These are phyloP conservation scores for Trichoderma sp. DNA, from an alignment of 2,329 filamentous ascomycete genomes.

Conservation along the genomic window DNA sequence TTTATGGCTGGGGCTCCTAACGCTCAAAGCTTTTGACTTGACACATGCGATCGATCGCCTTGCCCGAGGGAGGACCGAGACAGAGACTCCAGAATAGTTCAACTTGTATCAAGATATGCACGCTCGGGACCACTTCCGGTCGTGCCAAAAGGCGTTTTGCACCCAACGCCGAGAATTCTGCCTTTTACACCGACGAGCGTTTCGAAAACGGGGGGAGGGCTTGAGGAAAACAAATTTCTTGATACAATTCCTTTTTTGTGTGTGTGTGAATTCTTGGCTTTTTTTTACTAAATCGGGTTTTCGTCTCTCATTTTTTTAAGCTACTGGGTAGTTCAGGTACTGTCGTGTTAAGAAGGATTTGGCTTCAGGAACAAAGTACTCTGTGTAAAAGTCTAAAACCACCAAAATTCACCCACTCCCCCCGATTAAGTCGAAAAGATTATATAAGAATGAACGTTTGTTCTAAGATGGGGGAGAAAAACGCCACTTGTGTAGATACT, in stretches of 20 bases:
- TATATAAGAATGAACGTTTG: background rate
- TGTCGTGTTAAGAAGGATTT: background rate
- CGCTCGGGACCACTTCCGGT: background rate
- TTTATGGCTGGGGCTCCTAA: background rate
- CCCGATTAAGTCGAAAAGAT: background rate
- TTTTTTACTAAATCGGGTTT: background rate
- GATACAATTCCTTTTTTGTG: background rate
- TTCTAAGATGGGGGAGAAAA: too few species aligned
- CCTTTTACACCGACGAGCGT: background rate
- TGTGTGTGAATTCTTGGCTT: background rate
- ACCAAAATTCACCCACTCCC: background rate
- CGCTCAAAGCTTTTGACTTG: background rate
- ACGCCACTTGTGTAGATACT: background rate
- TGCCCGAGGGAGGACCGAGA: background rate
- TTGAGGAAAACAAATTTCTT: background rate
- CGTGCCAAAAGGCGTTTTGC: background rate
- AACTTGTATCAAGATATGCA: background rate
- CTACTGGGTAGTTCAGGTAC: conserved; percentile 9
- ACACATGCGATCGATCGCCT: background rate
- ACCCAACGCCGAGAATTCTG: background rate
- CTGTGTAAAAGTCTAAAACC: background rate
- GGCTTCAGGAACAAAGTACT: conserved; percentile 18
- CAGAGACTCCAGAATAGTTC: background rate
- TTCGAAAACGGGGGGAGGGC: background rate
- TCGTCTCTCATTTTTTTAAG: background rate